Evolutionary conservation across 2,329 filamentous ascomycete species (phyloP).

Genomic region (Colletotrichum gloeosporioides): DNA sequence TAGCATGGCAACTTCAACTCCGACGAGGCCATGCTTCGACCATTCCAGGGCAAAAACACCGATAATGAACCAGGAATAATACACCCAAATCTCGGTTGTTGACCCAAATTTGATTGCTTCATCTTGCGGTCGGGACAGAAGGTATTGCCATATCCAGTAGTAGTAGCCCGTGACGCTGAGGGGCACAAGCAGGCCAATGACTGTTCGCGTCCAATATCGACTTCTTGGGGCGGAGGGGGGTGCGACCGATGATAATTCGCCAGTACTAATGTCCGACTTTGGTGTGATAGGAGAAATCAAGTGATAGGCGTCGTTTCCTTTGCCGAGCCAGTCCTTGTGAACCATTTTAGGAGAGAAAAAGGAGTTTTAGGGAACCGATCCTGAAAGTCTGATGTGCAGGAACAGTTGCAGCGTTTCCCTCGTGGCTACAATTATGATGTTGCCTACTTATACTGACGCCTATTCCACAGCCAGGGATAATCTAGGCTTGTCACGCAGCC

Average conservation of each 20-base stretch:
- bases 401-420: neutral
- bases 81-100: neutral
- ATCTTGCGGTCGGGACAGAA: neutral
- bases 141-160: neutral
- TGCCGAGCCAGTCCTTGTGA: neutral
- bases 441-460: accelerated
- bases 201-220: neutral
- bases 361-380: neutral
- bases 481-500: neutral
- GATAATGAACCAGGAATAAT: conserved; percentile 24
- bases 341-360: neutral
- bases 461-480: neutral
- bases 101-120: neutral
- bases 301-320: neutral
- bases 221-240: neutral
- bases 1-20: conserved; percentile 21
- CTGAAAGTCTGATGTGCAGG: neutral
- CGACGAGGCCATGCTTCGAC: conserved; percentile 20
- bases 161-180: neutral
- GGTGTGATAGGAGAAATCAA: neutral
- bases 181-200: neutral
- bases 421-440: neutral
- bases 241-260: neutral
- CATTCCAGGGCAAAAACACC: conserved; percentile 23
- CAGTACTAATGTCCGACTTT: neutral